phyloP scores from a whole-genome alignment of 148 eudicot genomes.

The Nyssa sinensis region DNA sequence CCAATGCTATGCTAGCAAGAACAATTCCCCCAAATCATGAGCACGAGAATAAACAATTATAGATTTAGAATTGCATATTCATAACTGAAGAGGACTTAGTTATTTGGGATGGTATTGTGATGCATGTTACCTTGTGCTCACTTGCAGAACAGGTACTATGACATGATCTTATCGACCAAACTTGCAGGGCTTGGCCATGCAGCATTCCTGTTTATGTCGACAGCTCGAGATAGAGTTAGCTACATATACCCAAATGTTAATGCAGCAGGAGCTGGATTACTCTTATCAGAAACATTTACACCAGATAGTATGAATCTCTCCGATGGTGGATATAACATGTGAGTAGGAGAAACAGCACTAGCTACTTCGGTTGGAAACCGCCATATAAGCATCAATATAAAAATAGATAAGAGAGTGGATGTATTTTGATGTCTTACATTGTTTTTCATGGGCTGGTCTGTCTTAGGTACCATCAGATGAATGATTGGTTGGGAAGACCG shows the following conservation, averaged over 20 bases:
- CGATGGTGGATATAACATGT: constrained; percentile 85
- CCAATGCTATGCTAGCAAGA: too few relatives aligned
- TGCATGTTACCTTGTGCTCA: neutral
- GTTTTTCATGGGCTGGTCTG: neutral
- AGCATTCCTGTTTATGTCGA: constrained; percentile 79
- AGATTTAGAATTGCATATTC: neutral
- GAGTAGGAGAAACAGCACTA: constrained; percentile 18
- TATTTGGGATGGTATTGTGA: neutral
- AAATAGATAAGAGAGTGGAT: neutral
- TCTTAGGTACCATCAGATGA: constrained; percentile 80
- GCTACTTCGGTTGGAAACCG: too few relatives aligned
- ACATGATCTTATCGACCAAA: constrained; percentile 83
- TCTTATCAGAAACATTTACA: constrained; percentile 70
- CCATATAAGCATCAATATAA: neutral
- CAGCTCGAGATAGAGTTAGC: constrained; percentile 83
- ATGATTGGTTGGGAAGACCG: constrained; percentile 84
- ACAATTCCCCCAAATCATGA: neutral
- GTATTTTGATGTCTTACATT: neutral
- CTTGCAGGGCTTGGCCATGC: constrained; percentile 95
- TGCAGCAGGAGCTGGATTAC: constrained; percentile 84
- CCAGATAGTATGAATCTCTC: constrained; percentile 65
- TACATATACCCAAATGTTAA: constrained; percentile 88
- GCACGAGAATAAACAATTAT: too few relatives aligned
- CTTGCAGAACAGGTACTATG: constrained; percentile 81
- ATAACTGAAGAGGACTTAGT: neutral